A percentile compares a stretch with the other conserved stretches of the same genome.
These are phyloP conservation scores for Crataegus laevigata DNA, from an alignment of 306 rosid genomes.

Conservation along the genomic window DNA sequence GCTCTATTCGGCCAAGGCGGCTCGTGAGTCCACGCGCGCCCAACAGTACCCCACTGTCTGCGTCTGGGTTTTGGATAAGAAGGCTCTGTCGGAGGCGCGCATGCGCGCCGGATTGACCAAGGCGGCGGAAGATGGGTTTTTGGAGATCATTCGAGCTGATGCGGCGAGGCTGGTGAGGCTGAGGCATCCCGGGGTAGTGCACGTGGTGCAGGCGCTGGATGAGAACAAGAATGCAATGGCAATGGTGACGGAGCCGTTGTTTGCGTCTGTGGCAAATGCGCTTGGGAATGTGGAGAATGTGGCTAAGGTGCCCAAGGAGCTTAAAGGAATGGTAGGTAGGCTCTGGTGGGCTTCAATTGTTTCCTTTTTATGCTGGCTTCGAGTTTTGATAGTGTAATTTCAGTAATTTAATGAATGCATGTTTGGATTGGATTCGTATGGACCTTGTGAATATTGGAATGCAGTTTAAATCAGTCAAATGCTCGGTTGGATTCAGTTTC, in stretches of 20 bases:
- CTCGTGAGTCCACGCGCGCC: conserved; percentile 69
- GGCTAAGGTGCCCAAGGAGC: conserved; percentile 70
- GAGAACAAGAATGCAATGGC: conserved; percentile 98
- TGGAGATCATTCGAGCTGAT: conserved; percentile 77
- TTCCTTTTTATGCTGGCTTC: background rate
- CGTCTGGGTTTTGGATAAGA: conserved; percentile 90
- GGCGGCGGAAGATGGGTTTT: conserved; percentile 72
- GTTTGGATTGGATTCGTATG: background rate
- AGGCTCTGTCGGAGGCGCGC: conserved; percentile 59
- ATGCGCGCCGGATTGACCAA: conserved; percentile 64
- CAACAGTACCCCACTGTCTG: conserved; percentile 89
- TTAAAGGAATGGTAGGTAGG: conserved; percentile 70
- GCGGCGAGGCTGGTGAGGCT: conserved; percentile 72
- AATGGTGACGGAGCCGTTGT: conserved; percentile 91
- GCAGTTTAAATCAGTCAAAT: background rate
- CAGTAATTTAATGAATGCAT: background rate
- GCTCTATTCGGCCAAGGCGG: conserved; percentile 63
- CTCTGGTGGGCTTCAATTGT: background rate
- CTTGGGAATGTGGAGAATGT: conserved; percentile 70
- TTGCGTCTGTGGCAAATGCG: conserved; percentile 84
- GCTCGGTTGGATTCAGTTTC: background rate
- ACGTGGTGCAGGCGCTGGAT: conserved; percentile 89
- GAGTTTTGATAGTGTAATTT: background rate
- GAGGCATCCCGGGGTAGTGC: conserved; percentile 89
- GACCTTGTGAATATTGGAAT: background rate